Evolutionary conservation across 1,284 basidiomycete genomes (phyloP).

Genomic region (Baeospora myosura): DNA sequence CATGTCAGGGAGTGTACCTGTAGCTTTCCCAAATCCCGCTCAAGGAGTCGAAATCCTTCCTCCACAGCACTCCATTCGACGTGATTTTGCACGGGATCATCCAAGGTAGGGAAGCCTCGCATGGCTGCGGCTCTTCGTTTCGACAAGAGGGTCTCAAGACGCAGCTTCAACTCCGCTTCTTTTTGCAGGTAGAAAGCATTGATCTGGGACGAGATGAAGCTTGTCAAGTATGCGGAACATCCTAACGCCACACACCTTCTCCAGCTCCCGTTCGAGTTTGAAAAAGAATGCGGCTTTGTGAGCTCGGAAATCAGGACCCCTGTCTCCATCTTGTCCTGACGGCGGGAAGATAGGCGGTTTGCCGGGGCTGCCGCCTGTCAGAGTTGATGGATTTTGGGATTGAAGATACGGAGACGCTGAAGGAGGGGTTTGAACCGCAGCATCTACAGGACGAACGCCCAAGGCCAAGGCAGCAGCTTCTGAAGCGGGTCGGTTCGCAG

Average conservation of each 20-base stretch:
- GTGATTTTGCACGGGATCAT: slow-evolving; percentile 57
- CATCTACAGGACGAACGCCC: slow-evolving; percentile 69
- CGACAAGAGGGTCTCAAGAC: slow-evolving; percentile 88
- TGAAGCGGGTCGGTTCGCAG: slow-evolving; percentile 81
- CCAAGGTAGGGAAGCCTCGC: slow-evolving; percentile 53
- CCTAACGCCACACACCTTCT: slow-evolving; percentile 67
- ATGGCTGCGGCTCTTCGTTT: slow-evolving; percentile 83
- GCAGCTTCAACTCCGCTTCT: slow-evolving; percentile 89
- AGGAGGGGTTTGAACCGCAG: slow-evolving; percentile 28
- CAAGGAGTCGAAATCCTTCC: slow-evolving; percentile 92
- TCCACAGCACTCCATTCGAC: slow-evolving; percentile 91
- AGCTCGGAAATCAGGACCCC: slow-evolving; percentile 77
- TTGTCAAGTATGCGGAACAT: neutral
- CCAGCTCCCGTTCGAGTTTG: slow-evolving; percentile 94
- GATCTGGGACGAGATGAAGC: slow-evolving; percentile 51
- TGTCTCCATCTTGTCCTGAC: slow-evolving; percentile 57
- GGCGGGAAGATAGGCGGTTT: slow-evolving; percentile 52
- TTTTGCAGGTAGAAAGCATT: slow-evolving; percentile 99
- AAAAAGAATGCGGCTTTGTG: slow-evolving; percentile 99
- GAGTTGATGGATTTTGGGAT: slow-evolving; percentile 21
- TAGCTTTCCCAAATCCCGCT: slow-evolving; percentile 93
- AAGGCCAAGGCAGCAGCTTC: slow-evolving; percentile 85
- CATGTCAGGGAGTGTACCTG: slow-evolving; percentile 51
- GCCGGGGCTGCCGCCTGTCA: slow-evolving; percentile 31
- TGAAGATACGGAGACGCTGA: slow-evolving; percentile 11